Evolutionary conservation across 768 basidiomycete genomes (phyloP).

Genomic region (Tricholoma flavovirens): DNA sequence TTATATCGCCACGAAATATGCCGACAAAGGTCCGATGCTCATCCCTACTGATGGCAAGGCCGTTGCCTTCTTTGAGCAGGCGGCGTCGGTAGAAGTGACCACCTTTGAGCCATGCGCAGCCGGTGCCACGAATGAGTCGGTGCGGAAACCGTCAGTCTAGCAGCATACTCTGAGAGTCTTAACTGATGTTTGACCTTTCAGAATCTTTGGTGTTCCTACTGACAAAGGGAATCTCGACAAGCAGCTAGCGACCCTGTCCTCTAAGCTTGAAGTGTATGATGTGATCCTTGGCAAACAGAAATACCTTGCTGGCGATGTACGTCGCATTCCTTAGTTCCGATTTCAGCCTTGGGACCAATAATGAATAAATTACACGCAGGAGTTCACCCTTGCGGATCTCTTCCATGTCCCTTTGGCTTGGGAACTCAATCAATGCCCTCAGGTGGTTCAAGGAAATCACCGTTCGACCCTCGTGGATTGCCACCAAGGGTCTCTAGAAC

Average conservation of each 20-base stretch:
- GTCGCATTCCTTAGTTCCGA: constrained; percentile 2
- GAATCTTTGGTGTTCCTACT: no score
- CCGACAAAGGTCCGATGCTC: constrained; percentile 42
- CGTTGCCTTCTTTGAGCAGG: constrained; percentile 47
- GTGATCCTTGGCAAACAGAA: constrained; percentile 48
- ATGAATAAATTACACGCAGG: no score
- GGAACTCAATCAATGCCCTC: no score
- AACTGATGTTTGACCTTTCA: no score
- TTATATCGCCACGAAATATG: constrained; percentile 46
- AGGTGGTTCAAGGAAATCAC: no score
- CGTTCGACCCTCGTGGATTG: no score
- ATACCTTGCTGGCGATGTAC: constrained; percentile 51
- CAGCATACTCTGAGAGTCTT: no score
- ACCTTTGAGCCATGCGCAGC: constrained; percentile 49
- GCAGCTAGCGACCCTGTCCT: constrained; percentile 25
- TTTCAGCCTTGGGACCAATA: neutral
- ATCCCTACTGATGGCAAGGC: constrained; percentile 38
- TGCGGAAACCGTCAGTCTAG: constrained; percentile 40
- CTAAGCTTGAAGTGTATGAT: constrained; percentile 50
- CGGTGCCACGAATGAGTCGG: constrained; percentile 38
- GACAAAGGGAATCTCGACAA: constrained; percentile 12
- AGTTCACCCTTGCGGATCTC: neutral
- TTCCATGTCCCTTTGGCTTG: neutral
- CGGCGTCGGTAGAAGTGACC: constrained; percentile 42
- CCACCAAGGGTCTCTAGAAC: no score